Evolutionary conservation across 306 rosid genomes (phyloP), one percentile per base, ranked within the genome.

Genomic region (Astragalus membranaceus): DNA sequence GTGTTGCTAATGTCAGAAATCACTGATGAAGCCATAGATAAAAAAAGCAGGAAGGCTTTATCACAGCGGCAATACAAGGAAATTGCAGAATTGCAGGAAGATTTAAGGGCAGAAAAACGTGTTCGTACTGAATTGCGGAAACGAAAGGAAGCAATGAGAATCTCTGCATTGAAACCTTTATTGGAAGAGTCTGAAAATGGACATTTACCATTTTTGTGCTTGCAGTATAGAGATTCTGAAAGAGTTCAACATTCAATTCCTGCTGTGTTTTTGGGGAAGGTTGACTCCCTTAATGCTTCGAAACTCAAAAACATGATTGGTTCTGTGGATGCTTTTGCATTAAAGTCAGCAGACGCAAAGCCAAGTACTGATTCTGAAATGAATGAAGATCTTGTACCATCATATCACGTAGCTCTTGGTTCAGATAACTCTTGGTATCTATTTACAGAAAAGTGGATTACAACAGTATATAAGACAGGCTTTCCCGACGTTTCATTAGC

Each of bases 401-500:
- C 97, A 11, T 94, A 94, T 77, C 83, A 90, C 62, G 90, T 87
- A 72, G 97, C 98, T 75, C 94, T 90, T 74, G 98, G 97, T 41
- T 94, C 97, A 56, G 98, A 94, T 80, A 90, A 94, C 70, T 81
- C 96, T 10, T 94, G 98, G 98, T 94, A 90, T 75, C 80, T 88
- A 16, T 90, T 90, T 77, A 85, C 98, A 29, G 96, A 90, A 67
- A 90, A 87, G 75, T 94, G 98, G 98, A 85, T 90, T 52, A 87
- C 79, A 84, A 77, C 97, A 35, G 78, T 90, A 51, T 94, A 90
- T 66, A 85, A 73, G 79, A 84, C 90, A 1, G 96, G 98, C 65
- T 86, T 90, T 69, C 98, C 97, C 36, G 86, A 94, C 20, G 81
- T 81, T 80, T 82, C 98, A 41, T 76, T 90, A 75, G 81, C 88